These are phyloP conservation scores for Cladosporium sp. DNA, from an alignment of 2,329 filamentous ascomycete genomes.

Conservation along the genomic window DNA sequence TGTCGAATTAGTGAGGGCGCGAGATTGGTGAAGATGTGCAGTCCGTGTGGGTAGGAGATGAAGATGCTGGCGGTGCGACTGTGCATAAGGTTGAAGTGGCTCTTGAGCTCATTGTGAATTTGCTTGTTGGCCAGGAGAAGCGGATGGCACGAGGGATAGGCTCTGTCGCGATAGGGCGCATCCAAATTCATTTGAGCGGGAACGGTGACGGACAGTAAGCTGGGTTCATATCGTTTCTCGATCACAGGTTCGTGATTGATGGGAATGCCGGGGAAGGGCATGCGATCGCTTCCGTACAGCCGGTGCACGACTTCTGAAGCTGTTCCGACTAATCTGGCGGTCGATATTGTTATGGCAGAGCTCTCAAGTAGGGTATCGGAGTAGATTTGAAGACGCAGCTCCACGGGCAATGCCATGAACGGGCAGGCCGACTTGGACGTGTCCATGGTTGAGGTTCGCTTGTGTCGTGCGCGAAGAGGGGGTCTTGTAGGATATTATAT, in stretches of 20 bases:
- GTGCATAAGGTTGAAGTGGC: conserved; percentile 30
- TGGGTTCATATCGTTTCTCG: conserved; percentile 29
- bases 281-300: conserved; percentile 21
- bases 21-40: conserved; percentile 36
- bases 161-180: not conserved
- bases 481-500: not conserved
- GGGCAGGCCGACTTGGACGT: conserved; percentile 13
- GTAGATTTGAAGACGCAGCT: conserved; percentile 42
- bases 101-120: conserved; percentile 33
- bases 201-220: conserved; percentile 30
- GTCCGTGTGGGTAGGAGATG: conserved; percentile 38
- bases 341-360: conserved; percentile 37
- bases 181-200: conserved; percentile 23
- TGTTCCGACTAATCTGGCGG: conserved; percentile 31
- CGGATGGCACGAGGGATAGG: conserved; percentile 12
- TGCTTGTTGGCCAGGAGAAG: conserved; percentile 27
- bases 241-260: conserved; percentile 33
- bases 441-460: not conserved
- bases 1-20: conserved; percentile 39
- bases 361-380: conserved; percentile 35
- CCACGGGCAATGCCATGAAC: conserved; percentile 34
- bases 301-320: conserved; percentile 28
- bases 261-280: conserved; percentile 36
- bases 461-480: not conserved
- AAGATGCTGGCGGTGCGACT: conserved; percentile 35